Conservation (phyloP, 2,329 filamentous ascomycete genomes). For the Fragosphaeria purpurea region DNA sequence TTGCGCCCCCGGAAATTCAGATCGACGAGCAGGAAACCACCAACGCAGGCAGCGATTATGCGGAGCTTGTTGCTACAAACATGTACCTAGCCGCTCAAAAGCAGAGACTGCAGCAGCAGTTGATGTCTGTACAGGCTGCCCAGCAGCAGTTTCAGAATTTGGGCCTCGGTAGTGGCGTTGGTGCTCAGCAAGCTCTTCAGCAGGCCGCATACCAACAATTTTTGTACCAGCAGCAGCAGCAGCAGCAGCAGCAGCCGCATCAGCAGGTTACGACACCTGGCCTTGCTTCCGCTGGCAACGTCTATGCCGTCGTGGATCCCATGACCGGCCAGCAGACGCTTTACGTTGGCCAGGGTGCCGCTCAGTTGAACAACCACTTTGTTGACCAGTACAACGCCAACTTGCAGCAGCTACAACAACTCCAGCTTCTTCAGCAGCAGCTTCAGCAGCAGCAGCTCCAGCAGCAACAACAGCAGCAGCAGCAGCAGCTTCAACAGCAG, state of each 20-base stretch:
- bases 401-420: constrained; percentile 22
- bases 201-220: constrained; percentile 53
- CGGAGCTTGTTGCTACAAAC: constrained; percentile 84
- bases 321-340: constrained; percentile 76
- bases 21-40: constrained; percentile 60
- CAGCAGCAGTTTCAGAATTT: constrained; percentile 75
- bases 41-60: constrained; percentile 77
- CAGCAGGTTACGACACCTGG: constrained; percentile 48
- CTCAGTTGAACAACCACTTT: constrained; percentile 30
- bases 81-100: constrained; percentile 89
- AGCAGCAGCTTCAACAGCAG: constrained; percentile 34
- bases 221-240: constrained; percentile 35
- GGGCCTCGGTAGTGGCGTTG: constrained; percentile 52
- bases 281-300: constrained; percentile 58
- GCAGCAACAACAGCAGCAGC: constrained; percentile 28
- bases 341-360: constrained; percentile 58
- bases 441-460: constrained; percentile 28
- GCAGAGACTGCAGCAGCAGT: constrained; percentile 87
- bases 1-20: constrained; percentile 73
- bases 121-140: constrained; percentile 71
- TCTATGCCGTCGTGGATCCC: constrained; percentile 78
- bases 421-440: constrained; percentile 28
- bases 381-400: constrained; percentile 33
- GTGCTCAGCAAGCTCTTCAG: constrained; percentile 25
- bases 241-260: constrained; percentile 26